Evolutionary conservation across 306 rosid genomes (phyloP).

Genomic region (Sphenostylis stenocarpa): DNA sequence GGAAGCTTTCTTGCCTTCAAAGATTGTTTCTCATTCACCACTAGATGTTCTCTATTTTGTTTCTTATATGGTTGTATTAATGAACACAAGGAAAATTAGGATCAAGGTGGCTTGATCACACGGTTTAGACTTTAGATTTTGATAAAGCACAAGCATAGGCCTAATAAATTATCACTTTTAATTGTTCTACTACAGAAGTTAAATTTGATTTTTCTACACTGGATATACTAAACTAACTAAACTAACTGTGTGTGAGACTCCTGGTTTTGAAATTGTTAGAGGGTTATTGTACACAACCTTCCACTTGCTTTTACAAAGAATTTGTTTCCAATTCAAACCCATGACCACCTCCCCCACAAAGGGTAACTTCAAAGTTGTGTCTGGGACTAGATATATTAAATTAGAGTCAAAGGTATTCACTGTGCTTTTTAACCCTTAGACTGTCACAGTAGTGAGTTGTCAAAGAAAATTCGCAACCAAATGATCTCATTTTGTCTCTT

Average conservation of each 20-base stretch:
- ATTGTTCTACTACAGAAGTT: not conserved
- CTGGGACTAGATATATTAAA: not conserved
- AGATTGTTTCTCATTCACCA: constrained; percentile 8
- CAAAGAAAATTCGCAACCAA: not conserved
- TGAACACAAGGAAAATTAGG: constrained; percentile 7
- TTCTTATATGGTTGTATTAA: not conserved
- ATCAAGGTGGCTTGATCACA: not conserved
- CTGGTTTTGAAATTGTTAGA: not conserved
- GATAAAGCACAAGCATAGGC: not conserved
- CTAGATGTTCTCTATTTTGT: not conserved
- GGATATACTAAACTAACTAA: not conserved
- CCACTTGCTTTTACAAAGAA: not conserved
- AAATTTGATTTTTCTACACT: not conserved
- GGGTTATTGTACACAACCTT: not conserved
- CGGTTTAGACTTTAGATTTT: not conserved
- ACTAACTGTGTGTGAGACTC: not conserved
- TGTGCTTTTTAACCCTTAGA: not conserved
- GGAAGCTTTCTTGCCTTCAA: constrained; percentile 1
- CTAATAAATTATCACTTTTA: not conserved
- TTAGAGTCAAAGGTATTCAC: not conserved
- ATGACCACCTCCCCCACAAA: too few relatives aligned
- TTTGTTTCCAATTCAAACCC: not conserved
- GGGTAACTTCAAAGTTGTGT: too few relatives aligned
- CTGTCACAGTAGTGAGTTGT: not conserved
- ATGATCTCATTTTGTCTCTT: not conserved